Percentiles rank a stretch among this genome's conserved stretches.
These are phyloP conservation scores for Plasmodium sp. DNA, from an alignment of 169 alveolate genomes.

Conservation along the genomic window DNA sequence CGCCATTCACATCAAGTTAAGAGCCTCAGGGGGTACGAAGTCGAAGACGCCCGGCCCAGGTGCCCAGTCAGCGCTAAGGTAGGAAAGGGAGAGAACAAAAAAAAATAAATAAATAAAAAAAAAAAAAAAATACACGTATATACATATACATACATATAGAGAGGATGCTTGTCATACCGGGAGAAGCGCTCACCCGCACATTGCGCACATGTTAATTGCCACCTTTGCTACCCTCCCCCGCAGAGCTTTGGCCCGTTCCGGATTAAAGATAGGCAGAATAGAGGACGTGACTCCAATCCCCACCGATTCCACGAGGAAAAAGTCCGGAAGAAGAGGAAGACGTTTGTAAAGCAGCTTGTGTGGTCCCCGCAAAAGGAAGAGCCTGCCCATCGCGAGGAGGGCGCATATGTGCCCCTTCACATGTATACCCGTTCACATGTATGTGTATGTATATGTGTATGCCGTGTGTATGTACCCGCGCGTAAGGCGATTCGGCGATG, in stretches of 20 bases:
- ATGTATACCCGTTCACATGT: no score
- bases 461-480: background rate
- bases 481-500: background rate
- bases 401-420: background rate
- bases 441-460: background rate
- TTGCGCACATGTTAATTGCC: constrained; percentile 14
- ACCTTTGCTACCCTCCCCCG: background rate
- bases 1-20: constrained; percentile 98
- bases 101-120: background rate
- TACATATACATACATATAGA: background rate
- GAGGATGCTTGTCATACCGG: background rate
- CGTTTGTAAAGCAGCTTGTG: constrained; percentile 90
- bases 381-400: background rate
- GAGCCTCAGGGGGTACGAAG: constrained; percentile 99
- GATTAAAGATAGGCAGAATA: constrained; percentile 99
- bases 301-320: constrained; percentile 98
- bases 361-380: background rate
- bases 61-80: constrained; percentile 98
- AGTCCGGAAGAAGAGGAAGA: constrained; percentile 99
- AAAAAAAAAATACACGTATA: background rate
- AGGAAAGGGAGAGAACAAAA: background rate
- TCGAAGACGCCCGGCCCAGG: constrained; percentile 99
- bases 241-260: constrained; percentile 99
- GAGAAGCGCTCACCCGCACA: background rate
- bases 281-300: constrained; percentile 99